Evolutionary conservation across 805 yeast genomes (phyloP), one percentile per base, ranked within the genome.

Genomic region (Candida rishiriensis): DNA sequence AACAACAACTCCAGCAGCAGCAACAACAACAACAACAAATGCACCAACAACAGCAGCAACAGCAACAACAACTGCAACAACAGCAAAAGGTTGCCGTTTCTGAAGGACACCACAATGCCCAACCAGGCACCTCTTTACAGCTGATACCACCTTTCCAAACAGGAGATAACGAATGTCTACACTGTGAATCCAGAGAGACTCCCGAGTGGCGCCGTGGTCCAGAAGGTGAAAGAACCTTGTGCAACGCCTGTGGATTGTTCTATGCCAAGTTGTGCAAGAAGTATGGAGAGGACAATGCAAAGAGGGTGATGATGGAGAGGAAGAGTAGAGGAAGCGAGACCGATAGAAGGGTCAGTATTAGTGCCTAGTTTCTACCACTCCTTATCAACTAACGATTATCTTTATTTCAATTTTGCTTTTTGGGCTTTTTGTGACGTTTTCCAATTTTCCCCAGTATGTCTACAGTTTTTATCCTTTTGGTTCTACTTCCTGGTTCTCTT

Each of bases 191-290:
- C 4, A 63, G 58, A 8, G 78, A 76, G 38, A 84, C 95, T 0
- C 93, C 93, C 0, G 93, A 86, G 61, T 86, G 95, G 95, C 67
- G 95, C 43, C 73, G 83, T 38, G 93, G 93, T 0, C 93, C 95
- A 1, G 75, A 76, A 42, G 95, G 93, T 2, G 78, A 79, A 12
- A 68, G 88, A 34, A 83, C 89, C 1, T 64, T 86, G 40, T 86
- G 95, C 64, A 87, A 86, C 60, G 93, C 93, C 1, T 86, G 95
- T 61, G 95, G 95, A 0, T 64, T 86, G 34, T 83, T 74, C 57
- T 85, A 79, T 59, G 83, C 86, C 36, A 85, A 85, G 56, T 65
- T 84, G 29, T 69, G 76, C 41, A 83, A 81, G 56, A 71, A 72
- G 47, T 72, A 71, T 47, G 88, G 88, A 11, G 73, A 71, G 37